A percentile compares a stretch with the other conserved stretches of the same genome.
Evolutionary conservation across 116 monocot species (phyloP).

Genomic region (Thalassia testudinum): DNA sequence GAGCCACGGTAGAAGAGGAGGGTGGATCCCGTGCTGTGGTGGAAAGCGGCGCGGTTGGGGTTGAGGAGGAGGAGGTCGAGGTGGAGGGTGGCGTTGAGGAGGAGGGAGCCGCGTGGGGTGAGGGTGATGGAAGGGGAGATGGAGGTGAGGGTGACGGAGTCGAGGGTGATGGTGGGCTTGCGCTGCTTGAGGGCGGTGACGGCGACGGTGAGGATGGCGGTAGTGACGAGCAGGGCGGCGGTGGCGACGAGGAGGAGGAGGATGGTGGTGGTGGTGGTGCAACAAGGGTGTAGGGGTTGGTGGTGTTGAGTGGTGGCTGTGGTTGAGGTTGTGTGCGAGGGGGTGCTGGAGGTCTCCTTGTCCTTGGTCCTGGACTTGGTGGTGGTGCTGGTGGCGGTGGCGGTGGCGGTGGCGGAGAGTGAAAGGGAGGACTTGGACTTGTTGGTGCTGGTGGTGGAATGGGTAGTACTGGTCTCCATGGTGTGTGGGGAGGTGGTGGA

Average conservation of each 20-base stretch:
- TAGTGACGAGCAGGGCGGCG: conserved; percentile 1
- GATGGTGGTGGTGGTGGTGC: neutral
- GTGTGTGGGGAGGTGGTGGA: no score
- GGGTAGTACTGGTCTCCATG: no score
- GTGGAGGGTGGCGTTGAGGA: conserved; percentile 48
- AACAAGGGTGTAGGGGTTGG: no score
- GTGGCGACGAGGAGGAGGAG: conserved; percentile 11
- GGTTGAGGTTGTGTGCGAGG: no score
- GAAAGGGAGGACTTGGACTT: no score
- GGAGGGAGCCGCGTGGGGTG: conserved; percentile 12
- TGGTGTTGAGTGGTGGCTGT: no score
- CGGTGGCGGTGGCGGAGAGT: no score
- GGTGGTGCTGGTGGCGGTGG: no score
- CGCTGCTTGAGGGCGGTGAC: conserved; percentile 25
- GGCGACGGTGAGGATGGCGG: conserved; percentile 20
- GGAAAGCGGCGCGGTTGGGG: conserved; percentile 36
- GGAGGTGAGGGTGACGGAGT: conserved; percentile 30
- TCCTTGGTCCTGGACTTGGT: no score
- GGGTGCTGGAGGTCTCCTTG: no score
- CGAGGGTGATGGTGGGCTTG: conserved; percentile 24
- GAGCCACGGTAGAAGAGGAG: conserved; percentile 11
- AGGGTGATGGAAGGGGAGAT: conserved; percentile 28
- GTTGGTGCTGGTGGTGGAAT: no score
- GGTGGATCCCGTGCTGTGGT: conserved; percentile 10
- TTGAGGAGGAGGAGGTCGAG: conserved; percentile 26